These are phyloP conservation scores for Acer campestre DNA, from an alignment of 345 rosid species.

Conservation along the genomic window DNA sequence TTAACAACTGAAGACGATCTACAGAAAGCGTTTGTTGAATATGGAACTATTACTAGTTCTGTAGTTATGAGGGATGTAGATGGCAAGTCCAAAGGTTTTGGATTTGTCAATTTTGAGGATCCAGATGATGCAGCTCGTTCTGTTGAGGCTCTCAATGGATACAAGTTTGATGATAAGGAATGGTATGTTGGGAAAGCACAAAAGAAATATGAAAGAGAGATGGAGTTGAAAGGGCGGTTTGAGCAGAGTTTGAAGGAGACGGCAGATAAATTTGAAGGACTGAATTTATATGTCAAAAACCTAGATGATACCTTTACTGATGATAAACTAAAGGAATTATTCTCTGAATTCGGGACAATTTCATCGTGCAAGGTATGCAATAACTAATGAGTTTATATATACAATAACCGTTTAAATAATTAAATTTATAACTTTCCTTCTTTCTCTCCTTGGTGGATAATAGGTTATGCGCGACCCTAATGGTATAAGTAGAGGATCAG, in stretches of 20 bases:
- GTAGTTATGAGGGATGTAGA: conserved; percentile 72
- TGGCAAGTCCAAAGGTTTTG: conserved; percentile 50
- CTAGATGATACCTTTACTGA: conserved; percentile 52
- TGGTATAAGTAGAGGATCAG: conserved; percentile 76
- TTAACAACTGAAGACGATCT: conserved; percentile 58
- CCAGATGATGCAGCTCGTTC: conserved; percentile 53
- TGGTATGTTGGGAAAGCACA: conserved; percentile 59
- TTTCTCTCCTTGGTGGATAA: background rate
- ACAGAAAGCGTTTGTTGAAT: conserved; percentile 61
- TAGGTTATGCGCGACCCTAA: conserved; percentile 82
- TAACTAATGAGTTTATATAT: background rate
- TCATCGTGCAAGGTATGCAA: conserved; percentile 42
- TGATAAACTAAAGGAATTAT: conserved; percentile 46
- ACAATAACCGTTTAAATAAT: background rate
- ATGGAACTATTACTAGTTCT: conserved; percentile 65
- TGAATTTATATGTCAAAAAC: conserved; percentile 47
- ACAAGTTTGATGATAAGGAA: conserved; percentile 48
- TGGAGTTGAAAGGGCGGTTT: conserved; percentile 39
- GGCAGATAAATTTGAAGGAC: conserved; percentile 45
- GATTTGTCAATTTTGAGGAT: conserved; percentile 51
- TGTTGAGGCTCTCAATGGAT: conserved; percentile 50
- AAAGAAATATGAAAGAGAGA: conserved; percentile 51
- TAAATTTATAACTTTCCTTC: background rate
- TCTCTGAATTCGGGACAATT: conserved; percentile 42
- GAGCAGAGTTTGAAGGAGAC: conserved; percentile 58